Evolutionary conservation across 2,329 filamentous ascomycete species (phyloP).

Genomic region (Penicillium digitatum): DNA sequence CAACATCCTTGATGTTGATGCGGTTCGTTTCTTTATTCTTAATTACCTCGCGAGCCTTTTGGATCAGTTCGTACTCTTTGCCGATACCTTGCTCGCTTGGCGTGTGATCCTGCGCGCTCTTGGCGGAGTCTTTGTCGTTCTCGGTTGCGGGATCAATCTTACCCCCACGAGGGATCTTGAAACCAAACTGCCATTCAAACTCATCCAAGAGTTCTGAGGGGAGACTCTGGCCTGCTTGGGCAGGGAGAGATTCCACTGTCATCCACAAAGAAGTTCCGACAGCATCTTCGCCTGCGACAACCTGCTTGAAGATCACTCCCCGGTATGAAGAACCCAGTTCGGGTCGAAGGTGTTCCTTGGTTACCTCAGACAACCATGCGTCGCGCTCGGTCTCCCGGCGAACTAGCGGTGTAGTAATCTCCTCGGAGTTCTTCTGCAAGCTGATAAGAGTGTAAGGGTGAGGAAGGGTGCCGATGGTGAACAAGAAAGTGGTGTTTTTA

Average conservation of each 20-base stretch:
- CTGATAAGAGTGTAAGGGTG: constrained; percentile 82
- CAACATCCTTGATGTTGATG: constrained; percentile 42
- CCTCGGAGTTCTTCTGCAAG: constrained; percentile 57
- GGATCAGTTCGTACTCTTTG: constrained; percentile 47
- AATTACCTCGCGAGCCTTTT: constrained; percentile 48
- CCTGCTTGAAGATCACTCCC: constrained; percentile 73
- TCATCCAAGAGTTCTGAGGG: constrained; percentile 55
- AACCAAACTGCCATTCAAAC: constrained; percentile 86
- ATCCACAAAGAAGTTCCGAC: constrained; percentile 72
- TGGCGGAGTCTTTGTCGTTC: constrained; percentile 25
- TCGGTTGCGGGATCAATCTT: constrained; percentile 38
- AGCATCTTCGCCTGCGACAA: constrained; percentile 66
- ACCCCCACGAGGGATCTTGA: constrained; percentile 62
- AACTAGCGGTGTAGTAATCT: constrained; percentile 62
- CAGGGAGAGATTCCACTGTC: constrained; percentile 60
- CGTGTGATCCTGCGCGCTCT: constrained; percentile 36
- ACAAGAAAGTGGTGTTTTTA: constrained; percentile 66
- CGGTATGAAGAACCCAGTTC: constrained; percentile 62
- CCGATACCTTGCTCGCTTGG: constrained; percentile 38
- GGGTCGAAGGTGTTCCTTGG: constrained; percentile 63
- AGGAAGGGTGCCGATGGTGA: constrained; percentile 81
- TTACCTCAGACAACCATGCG: constrained; percentile 69
- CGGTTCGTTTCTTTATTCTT: constrained; percentile 38
- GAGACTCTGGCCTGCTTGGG: constrained; percentile 49
- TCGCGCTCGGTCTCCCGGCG: constrained; percentile 69